These are phyloP conservation scores for Lyophyllum semitale DNA, from an alignment of 768 basidiomycete species.

Conservation along the genomic window DNA sequence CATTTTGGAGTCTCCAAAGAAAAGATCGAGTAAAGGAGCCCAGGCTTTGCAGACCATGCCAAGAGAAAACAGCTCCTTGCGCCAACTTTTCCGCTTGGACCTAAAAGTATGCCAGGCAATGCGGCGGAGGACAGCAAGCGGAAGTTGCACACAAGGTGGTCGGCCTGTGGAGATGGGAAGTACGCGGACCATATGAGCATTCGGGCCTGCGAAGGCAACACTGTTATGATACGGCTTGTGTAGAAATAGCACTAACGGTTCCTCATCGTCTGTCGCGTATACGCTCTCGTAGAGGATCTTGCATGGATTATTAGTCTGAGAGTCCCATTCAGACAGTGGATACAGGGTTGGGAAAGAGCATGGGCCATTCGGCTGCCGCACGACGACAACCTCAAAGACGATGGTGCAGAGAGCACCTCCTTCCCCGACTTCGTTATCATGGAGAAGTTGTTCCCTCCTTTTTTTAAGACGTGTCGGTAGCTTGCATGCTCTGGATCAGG, in stretches of 20 bases:
- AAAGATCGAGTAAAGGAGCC: background rate
- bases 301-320: too few relatives aligned
- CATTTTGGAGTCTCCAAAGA: background rate
- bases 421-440: background rate
- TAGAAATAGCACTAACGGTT: too few relatives aligned
- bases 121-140: too few relatives aligned
- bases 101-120: background rate
- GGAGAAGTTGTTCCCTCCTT: background rate
- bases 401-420: slow-evolving; percentile 8
- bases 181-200: too few relatives aligned
- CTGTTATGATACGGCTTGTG: too few relatives aligned
- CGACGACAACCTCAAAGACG: slow-evolving; percentile 9
- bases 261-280: too few relatives aligned
- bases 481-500: too few relatives aligned
- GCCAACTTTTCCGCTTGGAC: background rate
- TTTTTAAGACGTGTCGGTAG: background rate
- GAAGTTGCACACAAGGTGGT: background rate
- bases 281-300: too few relatives aligned
- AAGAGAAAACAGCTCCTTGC: background rate
- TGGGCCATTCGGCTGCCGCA: too few relatives aligned
- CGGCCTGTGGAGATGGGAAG: too few relatives aligned
- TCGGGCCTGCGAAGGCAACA: too few relatives aligned
- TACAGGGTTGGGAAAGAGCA: too few relatives aligned
- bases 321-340: background rate
- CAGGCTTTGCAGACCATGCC: background rate